These are phyloP conservation scores for Aureobasidium musti DNA, from an alignment of 2,329 filamentous ascomycete genomes.

Conservation along the genomic window DNA sequence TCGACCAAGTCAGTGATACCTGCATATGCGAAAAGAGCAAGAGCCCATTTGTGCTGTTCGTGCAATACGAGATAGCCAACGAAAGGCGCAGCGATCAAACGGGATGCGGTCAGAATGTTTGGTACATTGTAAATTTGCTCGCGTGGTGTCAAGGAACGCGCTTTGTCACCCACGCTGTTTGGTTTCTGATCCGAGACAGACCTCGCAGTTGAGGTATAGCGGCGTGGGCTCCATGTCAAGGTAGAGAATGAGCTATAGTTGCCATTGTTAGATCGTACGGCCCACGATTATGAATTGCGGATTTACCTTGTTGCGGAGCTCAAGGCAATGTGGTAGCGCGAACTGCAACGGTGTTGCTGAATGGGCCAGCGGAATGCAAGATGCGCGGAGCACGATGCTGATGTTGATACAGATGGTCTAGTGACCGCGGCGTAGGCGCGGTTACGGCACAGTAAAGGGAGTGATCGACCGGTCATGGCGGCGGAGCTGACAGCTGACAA, in stretches of 20 bases:
- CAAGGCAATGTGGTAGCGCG: not conserved
- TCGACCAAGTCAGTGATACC: slow-evolving; percentile 90
- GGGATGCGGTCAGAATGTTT: slow-evolving; percentile 86
- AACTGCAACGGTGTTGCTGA: not conserved
- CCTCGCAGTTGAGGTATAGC: not conserved
- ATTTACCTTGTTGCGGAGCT: slow-evolving; percentile 13
- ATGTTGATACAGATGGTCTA: slow-evolving; percentile 13
- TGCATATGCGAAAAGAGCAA: slow-evolving; percentile 88
- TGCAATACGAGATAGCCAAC: slow-evolving; percentile 88
- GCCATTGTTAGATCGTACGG: not conserved
- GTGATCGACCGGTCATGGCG: slow-evolving; percentile 15
- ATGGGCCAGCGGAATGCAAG: slow-evolving; percentile 1
- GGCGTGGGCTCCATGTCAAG: not conserved
- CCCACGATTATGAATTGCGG: not conserved
- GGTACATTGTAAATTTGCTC: slow-evolving; percentile 98
- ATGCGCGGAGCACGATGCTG: slow-evolving; percentile 7
- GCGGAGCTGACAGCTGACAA: slow-evolving; percentile 15
- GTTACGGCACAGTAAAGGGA: slow-evolving; percentile 10
- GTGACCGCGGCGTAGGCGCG: slow-evolving; percentile 12
- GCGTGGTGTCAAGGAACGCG: slow-evolving; percentile 51
- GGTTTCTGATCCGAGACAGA: slow-evolving; percentile 37
- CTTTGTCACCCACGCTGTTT: slow-evolving; percentile 38
- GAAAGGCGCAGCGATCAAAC: slow-evolving; percentile 77
- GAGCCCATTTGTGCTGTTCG: slow-evolving; percentile 74
- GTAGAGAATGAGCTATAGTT: slow-evolving; percentile 10